phyloP scores from a whole-genome alignment of 78 protist genomes.

The slime mould (Dictyostelium discoideum) region dicty_2.7 NC_007090.3:2280001-2280500 shows the following conservation, averaged over 20 bases:
- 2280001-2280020: not conserved
- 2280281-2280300: constrained; percentile 7
- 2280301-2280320: constrained; percentile 30
- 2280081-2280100: constrained; percentile 66
- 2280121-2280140: constrained; percentile 9
- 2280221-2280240: constrained; percentile 60
- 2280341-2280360: constrained; percentile 39
- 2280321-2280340: constrained; percentile 34
- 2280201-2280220: constrained; percentile 39
- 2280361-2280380: not conserved
- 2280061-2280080: constrained; percentile 28
- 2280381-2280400: not conserved
- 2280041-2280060: constrained; percentile 22
- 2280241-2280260: constrained; percentile 17
- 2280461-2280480: not conserved
- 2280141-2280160: not conserved
- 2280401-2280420: constrained; percentile 19
- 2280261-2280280: constrained; percentile 17
- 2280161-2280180: not conserved
- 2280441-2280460: not conserved
- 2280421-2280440: constrained; percentile 63
- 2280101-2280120: constrained; percentile 74
- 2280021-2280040: not conserved
- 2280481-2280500: constrained; percentile 11
- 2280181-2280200: constrained; percentile 18